These are phyloP conservation scores for Fusarium illudens DNA, from an alignment of 2,329 filamentous ascomycete genomes.

Conservation along the genomic window DNA sequence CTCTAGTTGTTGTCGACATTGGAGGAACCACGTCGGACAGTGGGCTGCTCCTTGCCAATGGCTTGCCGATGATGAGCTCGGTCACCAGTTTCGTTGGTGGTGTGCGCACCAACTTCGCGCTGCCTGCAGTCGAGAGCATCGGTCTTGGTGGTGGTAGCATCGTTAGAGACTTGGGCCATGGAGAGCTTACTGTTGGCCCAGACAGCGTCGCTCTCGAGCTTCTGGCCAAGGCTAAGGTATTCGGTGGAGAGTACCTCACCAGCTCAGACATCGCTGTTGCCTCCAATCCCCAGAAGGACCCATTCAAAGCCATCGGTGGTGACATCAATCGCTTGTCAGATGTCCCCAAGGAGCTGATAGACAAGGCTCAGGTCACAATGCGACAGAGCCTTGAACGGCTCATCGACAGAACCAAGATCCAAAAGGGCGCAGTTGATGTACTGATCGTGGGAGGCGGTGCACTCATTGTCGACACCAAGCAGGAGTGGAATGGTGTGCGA, in stretches of 20 bases:
- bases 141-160: constrained; percentile 44
- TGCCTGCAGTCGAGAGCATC: constrained; percentile 19
- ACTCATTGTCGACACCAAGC: neutral
- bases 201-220: neutral
- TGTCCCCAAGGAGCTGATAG: neutral
- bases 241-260: neutral
- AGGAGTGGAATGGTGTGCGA: constrained; percentile 14
- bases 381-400: neutral
- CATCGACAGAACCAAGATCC: neutral
- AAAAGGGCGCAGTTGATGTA: neutral
- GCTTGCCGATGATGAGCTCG: constrained; percentile 10
- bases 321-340: neutral
- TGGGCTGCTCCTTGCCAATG: constrained; percentile 52
- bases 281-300: neutral
- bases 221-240: neutral
- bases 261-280: neutral
- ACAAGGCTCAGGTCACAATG: neutral
- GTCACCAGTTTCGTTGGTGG: constrained; percentile 9
- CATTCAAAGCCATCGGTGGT: neutral
- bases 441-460: constrained; percentile 1
- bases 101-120: constrained; percentile 15
- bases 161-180: neutral
- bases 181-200: neutral
- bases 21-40: constrained; percentile 64
- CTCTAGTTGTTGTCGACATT: constrained; percentile 58